Base-by-base conservation (phyloP, 352 stramenopile genomes). In the Phytophthora boehmeriae region DNA sequence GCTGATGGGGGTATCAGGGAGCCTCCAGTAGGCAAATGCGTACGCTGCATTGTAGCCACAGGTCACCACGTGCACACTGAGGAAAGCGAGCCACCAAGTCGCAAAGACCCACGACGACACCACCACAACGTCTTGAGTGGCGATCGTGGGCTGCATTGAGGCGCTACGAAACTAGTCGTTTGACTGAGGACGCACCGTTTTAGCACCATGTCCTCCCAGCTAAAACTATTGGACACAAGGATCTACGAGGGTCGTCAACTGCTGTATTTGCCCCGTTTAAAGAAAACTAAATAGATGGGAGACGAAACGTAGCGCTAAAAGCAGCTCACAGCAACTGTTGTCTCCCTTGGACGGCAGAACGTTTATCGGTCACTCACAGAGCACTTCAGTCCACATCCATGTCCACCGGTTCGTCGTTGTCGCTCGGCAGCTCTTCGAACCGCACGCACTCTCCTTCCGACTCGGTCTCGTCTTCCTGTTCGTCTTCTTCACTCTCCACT, bases 351-450 rank as follows among this genome's bases (percentile, higher is more conserved):
- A 54, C 10, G 36, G 32, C 19, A 53, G 25, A 30, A 8, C 25
- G 25, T 30, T 67, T 19, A 25, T 47, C 28, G 22, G 23, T 34
- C 16, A 10, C 8, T 9, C 16, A 36, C 4, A n/a, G 22, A 35
- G 2, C 20, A 5, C 25, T 70, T 81, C 66, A 90, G 55, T 93
- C 84, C 22, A 93, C 63, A 27, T 93, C 84, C 83, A 92, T 90
- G 35, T 93, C 84, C 69, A 92, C 86, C 1, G 79, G 73, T 42
- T 84, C 80, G 22, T 85, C 68, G 6, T 87, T 83, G 34, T 93
- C 81, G 14, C 83, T 73, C 4, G 74, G 44, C 23, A 92, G 71
- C 48, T 92, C 83, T 66, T 92, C 83, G 20, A 92, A 92, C 8
- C 83, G 79, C 28, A 90, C 74, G 43, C 78, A 79, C 19, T 76